Base-by-base conservation (phyloP, 768 basidiomycete species). In the Coprinopsis cinerea region DNA sequence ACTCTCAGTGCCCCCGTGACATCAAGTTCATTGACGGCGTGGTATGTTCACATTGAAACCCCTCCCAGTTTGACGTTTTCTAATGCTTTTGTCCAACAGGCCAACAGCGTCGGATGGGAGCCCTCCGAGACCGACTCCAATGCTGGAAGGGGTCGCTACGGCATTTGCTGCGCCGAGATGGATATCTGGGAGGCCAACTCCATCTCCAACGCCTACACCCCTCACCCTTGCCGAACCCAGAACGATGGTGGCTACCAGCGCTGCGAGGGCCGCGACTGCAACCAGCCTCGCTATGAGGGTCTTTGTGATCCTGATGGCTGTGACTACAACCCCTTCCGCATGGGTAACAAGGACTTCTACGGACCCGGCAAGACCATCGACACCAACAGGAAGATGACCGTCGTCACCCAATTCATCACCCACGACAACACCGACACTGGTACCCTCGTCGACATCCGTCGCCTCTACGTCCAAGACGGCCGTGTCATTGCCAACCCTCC, bases 311-410 rank as follows among this genome's bases (percentile, higher is more conserved):
- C 68, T 48, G 77, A 76, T 54, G 78, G 79, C 28, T 81, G 79
- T 64, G 79, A 80, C 58, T 81, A 78, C 73, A 81, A 79, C 73
- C 76, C 79, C 14, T 81, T 61, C 71, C 77, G 78, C 55, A 70
- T 76, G 73, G 78, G 78, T 32, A 61, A 66, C 59, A 61, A 57
- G 49, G 49, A 59, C 41, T 81, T 79, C 75, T 70, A 71, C 61
- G 79, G 79, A 22, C 57, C 62, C 9, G 71, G 72, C 42, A 53
- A 59, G 61, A 76, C 66, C 66, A 66, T 55, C 68, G 53, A 61
- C 52, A 58, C 58, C 43, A 53, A 53, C 49, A 52, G 56, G 54
- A 61, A 58, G 53, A 54, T 61, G 42, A 59, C 58, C 39, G 53
- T 61, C 45, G 58, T 61, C 44, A 61, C 60, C 14, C 57, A 58